phyloP scores from a whole-genome alignment of 2,329 filamentous ascomycete species.

The Colletotrichum sp. region DNA sequence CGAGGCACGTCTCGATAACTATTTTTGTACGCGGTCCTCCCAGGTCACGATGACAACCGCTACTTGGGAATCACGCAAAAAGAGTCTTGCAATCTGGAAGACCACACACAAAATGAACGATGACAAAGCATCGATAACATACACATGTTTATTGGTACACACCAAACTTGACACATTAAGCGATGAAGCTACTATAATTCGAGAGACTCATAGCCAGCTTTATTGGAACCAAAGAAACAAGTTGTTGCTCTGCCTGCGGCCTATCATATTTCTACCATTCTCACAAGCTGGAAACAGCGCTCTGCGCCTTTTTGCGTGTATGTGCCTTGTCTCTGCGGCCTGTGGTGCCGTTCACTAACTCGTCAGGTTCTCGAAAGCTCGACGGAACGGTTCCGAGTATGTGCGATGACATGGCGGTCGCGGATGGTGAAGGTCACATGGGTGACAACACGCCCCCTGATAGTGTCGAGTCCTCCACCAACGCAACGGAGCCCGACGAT shows the following conservation, averaged over 20 bases:
- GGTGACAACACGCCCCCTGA: neutral
- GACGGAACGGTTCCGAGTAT: neutral
- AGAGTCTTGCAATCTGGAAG: neutral
- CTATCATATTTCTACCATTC: neutral
- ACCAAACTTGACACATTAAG: neutral
- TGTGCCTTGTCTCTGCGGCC: neutral
- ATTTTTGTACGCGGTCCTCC: neutral
- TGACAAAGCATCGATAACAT: neutral
- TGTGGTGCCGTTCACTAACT: neutral
- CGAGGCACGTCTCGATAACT: neutral
- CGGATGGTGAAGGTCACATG: neutral
- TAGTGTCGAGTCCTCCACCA: neutral
- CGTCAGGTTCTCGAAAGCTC: neutral
- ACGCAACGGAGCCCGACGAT: neutral
- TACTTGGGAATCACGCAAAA: neutral
- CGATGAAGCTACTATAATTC: constrained; percentile 23
- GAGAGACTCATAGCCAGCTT: constrained; percentile 23
- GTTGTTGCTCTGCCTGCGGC: constrained; percentile 7
- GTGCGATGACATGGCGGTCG: neutral
- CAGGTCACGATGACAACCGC: neutral
- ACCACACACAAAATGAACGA: neutral
- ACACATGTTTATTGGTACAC: constrained; percentile 1
- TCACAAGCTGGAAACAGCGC: neutral
- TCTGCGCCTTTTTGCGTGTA: neutral
- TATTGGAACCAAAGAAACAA: constrained; percentile 6